These are phyloP conservation scores for Gloeophyllum trabeum DNA, from an alignment of 768 basidiomycete species.

Conservation along the genomic window DNA sequence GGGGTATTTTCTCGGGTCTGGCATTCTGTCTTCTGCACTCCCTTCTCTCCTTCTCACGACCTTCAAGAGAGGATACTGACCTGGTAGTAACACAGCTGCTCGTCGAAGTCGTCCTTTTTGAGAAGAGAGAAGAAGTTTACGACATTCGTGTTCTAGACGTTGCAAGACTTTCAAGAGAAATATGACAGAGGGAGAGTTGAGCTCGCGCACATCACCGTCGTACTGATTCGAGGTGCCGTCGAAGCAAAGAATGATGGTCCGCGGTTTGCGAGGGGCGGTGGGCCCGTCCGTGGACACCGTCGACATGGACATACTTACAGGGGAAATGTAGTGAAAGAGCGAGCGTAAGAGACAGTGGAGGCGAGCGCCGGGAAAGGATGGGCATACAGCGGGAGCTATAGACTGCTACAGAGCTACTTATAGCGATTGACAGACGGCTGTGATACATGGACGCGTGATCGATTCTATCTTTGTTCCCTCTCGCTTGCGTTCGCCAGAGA, in stretches of 20 bases:
- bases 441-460: no score
- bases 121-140: slow-evolving; percentile 8
- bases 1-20: no score
- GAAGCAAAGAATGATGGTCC: slow-evolving; percentile 2
- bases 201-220: not conserved
- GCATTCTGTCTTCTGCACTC: not conserved
- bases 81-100: slow-evolving; percentile 4
- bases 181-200: not conserved
- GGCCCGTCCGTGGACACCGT: no score
- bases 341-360: no score
- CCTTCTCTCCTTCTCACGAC: slow-evolving; percentile 40
- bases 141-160: slow-evolving; percentile 8
- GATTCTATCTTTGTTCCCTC: no score
- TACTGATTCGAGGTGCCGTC: not conserved
- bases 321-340: no score
- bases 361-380: no score
- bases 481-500: no score
- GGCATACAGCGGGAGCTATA: no score
- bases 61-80: slow-evolving; percentile 27
- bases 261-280: not conserved
- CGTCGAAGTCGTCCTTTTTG: slow-evolving; percentile 4
- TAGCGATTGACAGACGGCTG: no score
- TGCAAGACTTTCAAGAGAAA: not conserved
- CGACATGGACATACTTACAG: no score
- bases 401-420: no score